Evolutionary conservation across 2,329 filamentous ascomycete species (phyloP).

Genomic region (Metarhizium album): DNA sequence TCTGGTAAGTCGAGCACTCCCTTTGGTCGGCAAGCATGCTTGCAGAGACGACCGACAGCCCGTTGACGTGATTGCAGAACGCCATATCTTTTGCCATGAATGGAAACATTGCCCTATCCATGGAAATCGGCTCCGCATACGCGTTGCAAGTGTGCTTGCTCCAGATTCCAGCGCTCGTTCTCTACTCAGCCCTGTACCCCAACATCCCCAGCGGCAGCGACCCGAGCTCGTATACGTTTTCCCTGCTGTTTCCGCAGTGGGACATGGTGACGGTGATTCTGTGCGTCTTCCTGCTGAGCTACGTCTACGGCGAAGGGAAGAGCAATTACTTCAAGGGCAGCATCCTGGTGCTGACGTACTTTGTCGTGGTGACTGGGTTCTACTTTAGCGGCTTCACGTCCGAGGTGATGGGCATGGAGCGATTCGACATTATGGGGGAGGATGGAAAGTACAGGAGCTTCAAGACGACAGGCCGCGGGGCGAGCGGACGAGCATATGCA

Average conservation of each 20-base stretch:
- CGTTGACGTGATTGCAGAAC: slow-evolving; percentile 49
- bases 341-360: slow-evolving; percentile 83
- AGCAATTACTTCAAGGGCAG: slow-evolving; percentile 99
- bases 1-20: slow-evolving; percentile 49
- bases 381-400: slow-evolving; percentile 61
- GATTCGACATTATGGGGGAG: slow-evolving; percentile 43
- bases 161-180: slow-evolving; percentile 84
- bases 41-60: no score
- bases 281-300: slow-evolving; percentile 90
- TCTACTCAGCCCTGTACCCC: slow-evolving; percentile 74
- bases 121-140: slow-evolving; percentile 98
- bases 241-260: slow-evolving; percentile 94
- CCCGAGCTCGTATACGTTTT: slow-evolving; percentile 55
- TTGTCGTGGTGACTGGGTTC: slow-evolving; percentile 86
- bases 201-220: slow-evolving; percentile 26
- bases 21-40: not conserved
- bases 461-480: slow-evolving; percentile 41
- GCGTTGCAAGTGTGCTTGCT: slow-evolving; percentile 91
- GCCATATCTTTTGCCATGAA: slow-evolving; percentile 99
- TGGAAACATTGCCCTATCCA: slow-evolving; percentile 93
- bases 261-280: slow-evolving; percentile 96
- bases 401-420: slow-evolving; percentile 30
- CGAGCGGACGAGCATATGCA: slow-evolving; percentile 18
- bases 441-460: slow-evolving; percentile 40
- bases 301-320: slow-evolving; percentile 97